Conservation (phyloP, 495 filamentous ascomycete species). For the Evansstolkia leycettana region DNA sequence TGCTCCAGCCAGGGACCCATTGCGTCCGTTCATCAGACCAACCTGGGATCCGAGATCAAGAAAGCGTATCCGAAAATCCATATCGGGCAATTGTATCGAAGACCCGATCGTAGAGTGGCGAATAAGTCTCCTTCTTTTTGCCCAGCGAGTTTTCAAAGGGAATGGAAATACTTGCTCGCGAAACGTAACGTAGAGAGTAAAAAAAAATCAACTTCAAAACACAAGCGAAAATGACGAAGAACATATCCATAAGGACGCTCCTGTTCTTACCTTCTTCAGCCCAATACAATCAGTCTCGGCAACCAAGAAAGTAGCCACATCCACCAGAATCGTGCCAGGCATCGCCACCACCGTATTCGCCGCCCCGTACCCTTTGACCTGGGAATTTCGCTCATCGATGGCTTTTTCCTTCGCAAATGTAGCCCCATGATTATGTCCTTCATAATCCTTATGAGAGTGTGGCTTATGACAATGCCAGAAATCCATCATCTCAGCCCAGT, state of each 20-base stretch:
- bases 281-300: conserved; percentile 47
- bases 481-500: conserved; percentile 99
- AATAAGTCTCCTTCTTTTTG: conserved; percentile 80
- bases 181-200: not conserved
- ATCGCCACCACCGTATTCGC: conserved; percentile 53
- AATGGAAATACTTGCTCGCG: not conserved
- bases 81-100: conserved; percentile 94
- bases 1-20: conserved; percentile 7
- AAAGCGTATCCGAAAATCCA: conserved; percentile 17
- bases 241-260: conserved; percentile 6
- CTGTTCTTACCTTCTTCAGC: conserved; percentile 46
- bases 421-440: conserved; percentile 11
- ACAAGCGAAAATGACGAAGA: conserved; percentile 5
- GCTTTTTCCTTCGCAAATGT: not conserved
- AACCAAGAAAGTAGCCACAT: conserved; percentile 64
- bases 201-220: conserved; percentile 2
- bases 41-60: not conserved
- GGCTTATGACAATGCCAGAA: conserved; percentile 99
- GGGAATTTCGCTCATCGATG: conserved; percentile 28
- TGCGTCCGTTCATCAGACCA: too few relatives aligned
- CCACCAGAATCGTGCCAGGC: conserved; percentile 60
- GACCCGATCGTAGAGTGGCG: conserved; percentile 41
- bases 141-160: conserved; percentile 27
- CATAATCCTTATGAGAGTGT: conserved; percentile 30
- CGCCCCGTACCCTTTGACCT: conserved; percentile 63